Evolutionary conservation across 345 rosid genomes (phyloP), one percentile per base, ranked within the genome.

Genomic region (Pistacia atlantica): DNA sequence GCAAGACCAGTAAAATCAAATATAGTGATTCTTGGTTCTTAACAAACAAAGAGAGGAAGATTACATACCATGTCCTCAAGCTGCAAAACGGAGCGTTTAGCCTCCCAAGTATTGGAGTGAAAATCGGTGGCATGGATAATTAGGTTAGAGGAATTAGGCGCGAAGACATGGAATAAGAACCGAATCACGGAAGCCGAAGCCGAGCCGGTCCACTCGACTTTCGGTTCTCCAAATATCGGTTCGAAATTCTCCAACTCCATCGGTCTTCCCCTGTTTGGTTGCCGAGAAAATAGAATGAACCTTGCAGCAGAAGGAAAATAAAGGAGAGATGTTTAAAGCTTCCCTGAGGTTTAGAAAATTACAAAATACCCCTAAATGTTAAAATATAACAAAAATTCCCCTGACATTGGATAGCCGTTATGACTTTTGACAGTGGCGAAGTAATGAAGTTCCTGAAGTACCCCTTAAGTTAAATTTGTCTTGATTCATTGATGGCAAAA

Each of bases 61-160:
- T 42, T 42, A 42, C 57, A 11, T 57, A 92, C 98, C 96, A 91
- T 79, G 87, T 90, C 98, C 67, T 96, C 97, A 11, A 96, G 92
- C 89, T 96, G 89, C 76, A 69, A 73, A 75, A 88, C 71, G 33
- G 96, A 89, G 77, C 89, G 90, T 67, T 83, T 79, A 12, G 90
- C 84, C 81, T 87, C 91, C 91, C 94, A 96, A 62, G 89, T 80
- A 28, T 68, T 74, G 74, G 83, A 79, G 65, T 80, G 83, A 74
- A 86, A 96, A 86, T 96, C 97, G 8, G 98, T 87, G 22, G 87
- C 91, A 35, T 78, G 82, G 73, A 96, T 69, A 12, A 83, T 75
- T 73, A 96, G 84, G 77, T 85, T 85, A 71, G 80, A 79, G 69
- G 87, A 80, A 76, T 96, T 93, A 0, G 95, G 87, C 74, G 93